Evolutionary conservation across 1,284 basidiomycete genomes (phyloP).

Genomic region (Cystobasidiaceae sp.): DNA sequence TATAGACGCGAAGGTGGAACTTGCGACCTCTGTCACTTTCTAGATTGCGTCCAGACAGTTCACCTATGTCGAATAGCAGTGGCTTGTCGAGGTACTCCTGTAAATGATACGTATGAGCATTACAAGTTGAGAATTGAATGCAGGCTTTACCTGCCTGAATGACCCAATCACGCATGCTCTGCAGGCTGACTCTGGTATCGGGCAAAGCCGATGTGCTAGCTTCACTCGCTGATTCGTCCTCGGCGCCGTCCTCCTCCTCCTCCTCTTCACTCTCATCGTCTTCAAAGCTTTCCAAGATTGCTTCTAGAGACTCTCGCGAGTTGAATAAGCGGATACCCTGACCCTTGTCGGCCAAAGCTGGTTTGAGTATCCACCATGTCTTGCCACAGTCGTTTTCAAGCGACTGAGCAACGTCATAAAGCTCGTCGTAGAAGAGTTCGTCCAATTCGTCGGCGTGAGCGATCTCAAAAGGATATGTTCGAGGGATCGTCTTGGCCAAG

Average conservation of each 20-base stretch:
- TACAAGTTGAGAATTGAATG: neutral
- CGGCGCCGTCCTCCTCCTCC: conserved; percentile 44
- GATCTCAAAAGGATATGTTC: conserved; percentile 82
- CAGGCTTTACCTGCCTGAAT: conserved; percentile 63
- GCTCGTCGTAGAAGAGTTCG: conserved; percentile 85
- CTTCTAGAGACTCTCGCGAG: conserved; percentile 63
- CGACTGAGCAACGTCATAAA: conserved; percentile 73
- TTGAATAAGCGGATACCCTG: conserved; percentile 91
- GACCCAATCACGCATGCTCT: conserved; percentile 92
- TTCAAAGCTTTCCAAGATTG: conserved; percentile 83
- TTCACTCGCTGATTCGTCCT: conserved; percentile 46
- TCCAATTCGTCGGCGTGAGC: conserved; percentile 92
- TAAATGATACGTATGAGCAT: conserved; percentile 21
- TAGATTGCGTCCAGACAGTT: conserved; percentile 55
- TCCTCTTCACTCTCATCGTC: conserved; percentile 52
- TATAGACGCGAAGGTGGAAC: conserved; percentile 94
- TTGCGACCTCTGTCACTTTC: conserved; percentile 46
- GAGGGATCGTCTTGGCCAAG: conserved; percentile 60
- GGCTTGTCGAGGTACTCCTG: conserved; percentile 79
- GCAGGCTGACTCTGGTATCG: conserved; percentile 60
- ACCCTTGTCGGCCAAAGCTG: conserved; percentile 93
- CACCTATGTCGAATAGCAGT: conserved; percentile 52
- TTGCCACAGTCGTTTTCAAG: conserved; percentile 54
- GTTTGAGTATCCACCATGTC: conserved; percentile 89
- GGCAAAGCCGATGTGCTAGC: conserved; percentile 59